Evolutionary conservation across 768 basidiomycete genomes (phyloP).

Genomic region (Boletus reticuloceps): DNA sequence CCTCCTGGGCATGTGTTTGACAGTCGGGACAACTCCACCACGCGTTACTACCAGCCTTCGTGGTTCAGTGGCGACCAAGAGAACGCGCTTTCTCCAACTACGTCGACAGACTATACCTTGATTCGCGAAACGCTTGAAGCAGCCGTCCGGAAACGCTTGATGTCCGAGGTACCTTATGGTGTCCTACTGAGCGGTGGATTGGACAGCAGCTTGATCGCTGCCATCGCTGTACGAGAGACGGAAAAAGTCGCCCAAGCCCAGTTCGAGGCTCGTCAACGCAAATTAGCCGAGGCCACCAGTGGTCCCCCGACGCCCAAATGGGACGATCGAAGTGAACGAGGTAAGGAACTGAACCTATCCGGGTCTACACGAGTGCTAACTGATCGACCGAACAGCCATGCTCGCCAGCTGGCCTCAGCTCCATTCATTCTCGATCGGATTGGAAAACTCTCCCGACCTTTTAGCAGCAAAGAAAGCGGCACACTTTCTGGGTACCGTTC

Average conservation of each 20-base stretch:
- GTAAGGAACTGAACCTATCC: constrained; percentile 35
- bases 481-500: constrained; percentile 88
- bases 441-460: constrained; percentile 93
- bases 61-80: constrained; percentile 89
- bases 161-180: constrained; percentile 98
- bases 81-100: constrained; percentile 54
- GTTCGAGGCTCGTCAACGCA: constrained; percentile 63
- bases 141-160: constrained; percentile 91
- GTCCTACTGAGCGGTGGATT: constrained; percentile 94
- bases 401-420: constrained; percentile 91
- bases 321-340: constrained; percentile 48
- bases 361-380: background rate
- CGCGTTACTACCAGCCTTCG: constrained; percentile 81
- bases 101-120: constrained; percentile 58
- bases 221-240: constrained; percentile 93
- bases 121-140: constrained; percentile 84
- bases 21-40: constrained; percentile 72
- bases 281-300: constrained; percentile 49
- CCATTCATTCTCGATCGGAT: constrained; percentile 96
- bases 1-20: constrained; percentile 98
- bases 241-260: constrained; percentile 86
- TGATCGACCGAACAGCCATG: constrained; percentile 44
- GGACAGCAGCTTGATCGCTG: constrained; percentile 93
- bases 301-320: constrained; percentile 56
- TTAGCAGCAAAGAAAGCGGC: constrained; percentile 93